Conservation (phyloP, 768 basidiomycete species). For the Russula dissimulans region DNA sequence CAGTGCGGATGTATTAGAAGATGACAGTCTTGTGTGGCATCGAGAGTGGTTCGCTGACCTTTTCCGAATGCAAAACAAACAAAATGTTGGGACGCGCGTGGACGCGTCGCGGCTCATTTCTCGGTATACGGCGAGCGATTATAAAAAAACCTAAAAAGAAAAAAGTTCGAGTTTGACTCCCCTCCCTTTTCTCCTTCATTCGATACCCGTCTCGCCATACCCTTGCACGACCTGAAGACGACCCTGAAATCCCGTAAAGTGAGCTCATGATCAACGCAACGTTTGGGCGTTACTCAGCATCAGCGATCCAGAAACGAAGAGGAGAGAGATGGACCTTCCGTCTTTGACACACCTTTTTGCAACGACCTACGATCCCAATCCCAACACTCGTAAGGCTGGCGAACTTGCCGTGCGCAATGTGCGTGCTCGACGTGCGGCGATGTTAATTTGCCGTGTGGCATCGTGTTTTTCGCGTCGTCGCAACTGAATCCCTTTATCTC, state of each 20-base stretch:
- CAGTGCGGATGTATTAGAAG: slow-evolving; percentile 2
- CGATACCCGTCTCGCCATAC: slow-evolving; percentile 11
- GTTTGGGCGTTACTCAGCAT: not conserved
- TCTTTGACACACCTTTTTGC: slow-evolving; percentile 70
- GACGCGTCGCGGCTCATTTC: slow-evolving; percentile 18
- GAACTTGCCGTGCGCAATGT: slow-evolving; percentile 88
- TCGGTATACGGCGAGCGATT: not conserved
- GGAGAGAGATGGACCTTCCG: slow-evolving; percentile 56
- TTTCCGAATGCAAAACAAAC: not conserved
- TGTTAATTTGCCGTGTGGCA: not conserved
- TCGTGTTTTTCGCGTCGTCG: not conserved
- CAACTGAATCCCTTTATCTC: not conserved
- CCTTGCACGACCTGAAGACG: slow-evolving; percentile 2
- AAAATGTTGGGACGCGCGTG: not conserved
- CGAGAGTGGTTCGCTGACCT: not conserved
- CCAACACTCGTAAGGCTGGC: slow-evolving; percentile 76
- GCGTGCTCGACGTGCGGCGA: slow-evolving; percentile 9
- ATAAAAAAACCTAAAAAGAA: slow-evolving; percentile 7
- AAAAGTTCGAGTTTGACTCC: not conserved
- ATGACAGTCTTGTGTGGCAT: not conserved
- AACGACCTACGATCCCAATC: slow-evolving; percentile 73
- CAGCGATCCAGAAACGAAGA: not conserved
- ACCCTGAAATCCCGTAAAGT: not conserved
- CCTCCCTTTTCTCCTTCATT: not conserved
- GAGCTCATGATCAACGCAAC: no score